These are phyloP conservation scores for Cladosporium velox DNA, from an alignment of 2,329 filamentous ascomycete genomes.

Conservation along the genomic window DNA sequence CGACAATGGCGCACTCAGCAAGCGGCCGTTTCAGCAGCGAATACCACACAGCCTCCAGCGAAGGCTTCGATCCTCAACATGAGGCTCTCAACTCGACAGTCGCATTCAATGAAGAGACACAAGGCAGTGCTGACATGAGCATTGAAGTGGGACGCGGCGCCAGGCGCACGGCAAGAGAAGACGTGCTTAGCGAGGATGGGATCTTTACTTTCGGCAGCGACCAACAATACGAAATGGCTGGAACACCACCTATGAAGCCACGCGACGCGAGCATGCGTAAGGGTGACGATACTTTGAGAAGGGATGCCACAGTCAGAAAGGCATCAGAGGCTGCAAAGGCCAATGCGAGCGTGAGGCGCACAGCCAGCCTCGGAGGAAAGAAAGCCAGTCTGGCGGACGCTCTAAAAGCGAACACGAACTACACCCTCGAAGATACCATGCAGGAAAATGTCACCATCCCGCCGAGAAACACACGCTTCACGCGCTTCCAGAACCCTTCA, in stretches of 20 bases:
- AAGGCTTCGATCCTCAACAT: constrained; percentile 32
- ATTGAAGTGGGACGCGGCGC: constrained; percentile 60
- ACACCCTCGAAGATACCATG: constrained; percentile 35
- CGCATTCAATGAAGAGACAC: constrained; percentile 33
- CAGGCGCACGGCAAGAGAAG: constrained; percentile 42
- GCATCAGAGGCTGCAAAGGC: constrained; percentile 43
- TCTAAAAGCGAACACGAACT: constrained; percentile 4
- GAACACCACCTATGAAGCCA: constrained; percentile 43
- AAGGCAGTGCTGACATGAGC: constrained; percentile 49
- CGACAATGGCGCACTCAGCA: constrained; percentile 10
- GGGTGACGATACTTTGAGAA: constrained; percentile 42
- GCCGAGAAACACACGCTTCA: constrained; percentile 57
- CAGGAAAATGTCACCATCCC: constrained; percentile 38
- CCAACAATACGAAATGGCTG: constrained; percentile 49
- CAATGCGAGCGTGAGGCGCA: constrained; percentile 37
- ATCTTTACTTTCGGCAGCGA: constrained; percentile 53
- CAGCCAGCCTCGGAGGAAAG: constrained; percentile 17
- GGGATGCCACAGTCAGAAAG: constrained; percentile 49
- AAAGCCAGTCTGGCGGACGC: constrained; percentile 16
- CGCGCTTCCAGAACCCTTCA: constrained; percentile 27
- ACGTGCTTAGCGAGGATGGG: constrained; percentile 54
- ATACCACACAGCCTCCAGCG: constrained; percentile 21
- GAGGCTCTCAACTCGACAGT: constrained; percentile 42
- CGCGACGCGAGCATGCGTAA: constrained; percentile 34
- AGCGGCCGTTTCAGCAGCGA: constrained; percentile 21